Evolutionary conservation across 2,329 filamentous ascomycete species (phyloP), one percentile per base, ranked within the genome.

Genomic region (Drechslerella dactyloides): DNA sequence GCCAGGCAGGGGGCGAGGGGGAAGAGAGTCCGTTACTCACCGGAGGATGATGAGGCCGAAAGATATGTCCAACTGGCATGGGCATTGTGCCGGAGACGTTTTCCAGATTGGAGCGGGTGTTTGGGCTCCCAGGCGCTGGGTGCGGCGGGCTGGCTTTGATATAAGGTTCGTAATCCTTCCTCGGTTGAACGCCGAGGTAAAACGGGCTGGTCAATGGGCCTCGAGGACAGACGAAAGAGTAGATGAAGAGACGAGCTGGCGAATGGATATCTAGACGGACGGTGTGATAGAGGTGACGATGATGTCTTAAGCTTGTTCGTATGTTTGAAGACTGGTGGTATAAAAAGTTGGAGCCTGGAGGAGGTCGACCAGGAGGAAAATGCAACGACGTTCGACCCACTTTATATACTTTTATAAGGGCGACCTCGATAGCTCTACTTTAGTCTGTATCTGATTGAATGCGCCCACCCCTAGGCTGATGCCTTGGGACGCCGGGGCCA

Each of bases 41-140:
- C 61, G 58, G 66, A 59, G 66, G 48, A 64, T 70, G 15, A 21
- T 19, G 66, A 51, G 66, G 66, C 64, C 66, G 62, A 19, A 63
- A 56, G 17, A 70, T 35, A 24, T 53, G 44, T 64, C 58, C 66
- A 33, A 59, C 48, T 64, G 66, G 66, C 66, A 70, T 70, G 58
- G 66, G 66, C 66, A 70, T 70, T 30, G 37, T 64, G 48, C 58
- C 44, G 8, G 15, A 30, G 15, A 21, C 8, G 44, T 11, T 23
- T 48, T 48, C 44, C 44, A 48, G 44, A 21, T 24, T n/a, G 24
- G 23, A 17, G 10, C 23, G 33, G 37, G 10, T 48, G 42, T 48
- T 40, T 48, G 44, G 15, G 44, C 4, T 48, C 44, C 15, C 17
- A 48, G 19, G 44, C 44, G 44, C 44, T 48, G 3, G 44, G 44